Evolutionary conservation across 495 filamentous ascomycete genomes (phyloP), one percentile per base, ranked within the genome.

Genomic region (Monascus purpureus): DNA sequence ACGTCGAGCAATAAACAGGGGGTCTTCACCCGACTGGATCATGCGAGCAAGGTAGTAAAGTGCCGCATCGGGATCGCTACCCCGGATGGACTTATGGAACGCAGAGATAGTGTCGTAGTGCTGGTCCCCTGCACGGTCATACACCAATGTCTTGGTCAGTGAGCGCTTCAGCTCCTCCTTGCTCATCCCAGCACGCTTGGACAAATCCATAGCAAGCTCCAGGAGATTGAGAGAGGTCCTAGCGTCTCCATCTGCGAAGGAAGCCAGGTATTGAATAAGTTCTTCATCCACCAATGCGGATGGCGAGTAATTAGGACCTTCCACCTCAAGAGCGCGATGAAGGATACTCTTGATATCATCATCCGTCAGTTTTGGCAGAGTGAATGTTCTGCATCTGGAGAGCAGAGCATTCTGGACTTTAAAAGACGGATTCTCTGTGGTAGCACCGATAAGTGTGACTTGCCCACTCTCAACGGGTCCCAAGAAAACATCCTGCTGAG

Each of bases 361-460:
- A 19, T 75, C 68, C 0, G 72, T 69, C 8, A 97, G 68, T 35
- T 80, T 78, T 16, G 69, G 61, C 8, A 97, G 60, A 1, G 84
- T 92, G 43, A 96, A 95, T 3, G 82, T 88, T 29, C 90, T 70
- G 55, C 88, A 95, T 23, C 90, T 69, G 22, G 84, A 93, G 8
- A 95, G 64, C 19, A 97, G 65, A 1, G 90, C 85, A 38, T 73
- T 77, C 45, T 93, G 80, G 26, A 97, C 73, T 49, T 93, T 93
- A 63, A 97, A 97, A 14, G 77, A 83, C 0, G 90, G 90, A 47
- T 97, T 97, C 50, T 97, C 90, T 2, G 90, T 97, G 6, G 90
- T 96, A 16, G 90, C 90, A 16, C 86, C 90, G 39, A 95, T 93
- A 25, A 97, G 64, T 5, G 84, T 93, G 42, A 96, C 75, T 19